Evolutionary conservation across 768 basidiomycete genomes (phyloP).

Genomic region (Wakefieldia striispora): DNA sequence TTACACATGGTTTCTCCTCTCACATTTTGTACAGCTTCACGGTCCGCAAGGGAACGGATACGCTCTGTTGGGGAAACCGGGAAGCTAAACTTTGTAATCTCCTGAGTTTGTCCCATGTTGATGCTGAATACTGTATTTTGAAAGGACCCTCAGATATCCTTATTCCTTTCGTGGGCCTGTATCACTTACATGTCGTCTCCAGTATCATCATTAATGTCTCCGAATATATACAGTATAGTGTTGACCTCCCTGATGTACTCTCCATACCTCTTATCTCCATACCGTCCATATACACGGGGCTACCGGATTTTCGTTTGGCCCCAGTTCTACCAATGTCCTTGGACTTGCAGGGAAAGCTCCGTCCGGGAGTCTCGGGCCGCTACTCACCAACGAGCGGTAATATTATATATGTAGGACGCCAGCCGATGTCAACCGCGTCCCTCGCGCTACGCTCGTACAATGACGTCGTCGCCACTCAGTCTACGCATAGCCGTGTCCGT

Average conservation of each 20-base stretch:
- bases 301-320: no score
- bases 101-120: neutral
- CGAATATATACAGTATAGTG: constrained; percentile 10
- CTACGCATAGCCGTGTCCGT: no score
- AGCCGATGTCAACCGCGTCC: no score
- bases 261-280: no score
- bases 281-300: neutral
- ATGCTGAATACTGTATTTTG: constrained; percentile 10
- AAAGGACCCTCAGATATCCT: constrained; percentile 12
- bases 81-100: constrained; percentile 30
- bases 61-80: constrained; percentile 59
- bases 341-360: no score
- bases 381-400: no score
- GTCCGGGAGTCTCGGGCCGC: no score
- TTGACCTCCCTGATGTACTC: constrained; percentile 3
- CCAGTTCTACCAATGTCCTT: no score
- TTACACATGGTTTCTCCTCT: neutral
- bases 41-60: constrained; percentile 76
- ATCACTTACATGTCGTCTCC: constrained; percentile 17
- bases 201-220: constrained; percentile 10
- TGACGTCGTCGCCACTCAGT: no score
- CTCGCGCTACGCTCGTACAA: no score
- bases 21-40: constrained; percentile 50
- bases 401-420: no score
- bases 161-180: constrained; percentile 21